A percentile compares a stretch with the other conserved stretches of the same genome.
These are phyloP conservation scores for Hypholoma fasciculare DNA, from an alignment of 768 basidiomycete genomes.

Conservation along the genomic window DNA sequence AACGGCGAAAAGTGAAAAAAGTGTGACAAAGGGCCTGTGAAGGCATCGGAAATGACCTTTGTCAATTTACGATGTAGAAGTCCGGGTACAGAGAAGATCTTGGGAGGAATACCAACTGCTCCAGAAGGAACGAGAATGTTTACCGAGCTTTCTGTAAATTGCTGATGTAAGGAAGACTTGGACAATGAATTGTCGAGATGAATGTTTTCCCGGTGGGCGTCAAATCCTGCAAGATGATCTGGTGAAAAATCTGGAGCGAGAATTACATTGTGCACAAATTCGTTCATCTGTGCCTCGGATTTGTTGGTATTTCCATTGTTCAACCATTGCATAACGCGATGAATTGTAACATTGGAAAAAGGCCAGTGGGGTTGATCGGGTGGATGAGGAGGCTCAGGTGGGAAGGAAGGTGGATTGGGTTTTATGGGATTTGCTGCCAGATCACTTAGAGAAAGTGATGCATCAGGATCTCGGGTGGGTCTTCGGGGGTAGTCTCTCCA, in stretches of 20 bases:
- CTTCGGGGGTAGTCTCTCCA: constrained; percentile 19
- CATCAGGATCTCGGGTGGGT: constrained; percentile 25
- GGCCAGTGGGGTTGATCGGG: neutral
- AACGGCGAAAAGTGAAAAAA: constrained; percentile 30
- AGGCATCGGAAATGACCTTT: constrained; percentile 22
- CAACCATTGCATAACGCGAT: constrained; percentile 25
- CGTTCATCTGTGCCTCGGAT: constrained; percentile 10
- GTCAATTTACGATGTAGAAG: constrained; percentile 23
- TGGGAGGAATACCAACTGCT: constrained; percentile 10
- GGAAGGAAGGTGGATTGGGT: neutral
- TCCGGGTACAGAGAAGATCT: constrained; percentile 24
- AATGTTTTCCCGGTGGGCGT: constrained; percentile 13
- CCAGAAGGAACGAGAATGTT: constrained; percentile 30
- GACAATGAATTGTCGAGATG: constrained; percentile 10
- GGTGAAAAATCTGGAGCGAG: constrained; percentile 14
- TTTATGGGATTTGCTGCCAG: neutral
- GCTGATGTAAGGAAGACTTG: neutral
- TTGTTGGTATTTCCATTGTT: constrained; percentile 14
- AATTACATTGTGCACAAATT: constrained; percentile 20
- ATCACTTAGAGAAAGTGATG: neutral
- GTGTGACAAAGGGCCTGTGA: constrained; percentile 13
- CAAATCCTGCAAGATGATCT: constrained; percentile 10
- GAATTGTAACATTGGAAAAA: constrained; percentile 9
- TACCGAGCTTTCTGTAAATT: constrained; percentile 14
- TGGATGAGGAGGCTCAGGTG: neutral